These are phyloP conservation scores for Schizochytrium sp. DNA, from an alignment of 108 stramenopile genomes.

Conservation along the genomic window DNA sequence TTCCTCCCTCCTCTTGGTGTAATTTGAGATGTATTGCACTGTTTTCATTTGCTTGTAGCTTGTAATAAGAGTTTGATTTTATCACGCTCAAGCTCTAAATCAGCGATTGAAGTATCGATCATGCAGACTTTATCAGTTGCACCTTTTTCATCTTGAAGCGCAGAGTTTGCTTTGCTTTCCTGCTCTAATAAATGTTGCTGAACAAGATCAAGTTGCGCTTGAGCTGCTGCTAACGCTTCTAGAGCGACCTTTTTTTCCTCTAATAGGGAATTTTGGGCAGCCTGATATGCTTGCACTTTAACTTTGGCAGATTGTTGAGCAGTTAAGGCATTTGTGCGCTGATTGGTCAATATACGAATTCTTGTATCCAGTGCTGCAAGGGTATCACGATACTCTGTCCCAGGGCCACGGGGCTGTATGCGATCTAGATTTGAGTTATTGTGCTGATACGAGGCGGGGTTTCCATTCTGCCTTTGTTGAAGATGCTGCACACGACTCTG, in stretches of 20 bases:
- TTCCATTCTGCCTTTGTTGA: background rate
- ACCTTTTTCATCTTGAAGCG: background rate
- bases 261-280: background rate
- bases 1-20: no score
- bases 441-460: background rate
- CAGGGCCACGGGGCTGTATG: background rate
- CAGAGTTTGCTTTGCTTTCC: background rate
- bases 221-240: background rate
- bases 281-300: background rate
- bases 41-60: background rate
- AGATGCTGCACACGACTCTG: conserved; percentile 15
- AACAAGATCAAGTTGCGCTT: background rate
- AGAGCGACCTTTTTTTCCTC: background rate
- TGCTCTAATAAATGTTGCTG: background rate
- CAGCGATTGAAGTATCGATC: background rate
- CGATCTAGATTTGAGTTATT: background rate
- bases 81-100: background rate
- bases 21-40: no score
- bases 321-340: background rate
- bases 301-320: background rate
- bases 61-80: background rate
- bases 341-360: background rate
- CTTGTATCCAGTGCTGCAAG: conserved; percentile 37
- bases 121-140: background rate
- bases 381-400: background rate